phyloP scores from a whole-genome alignment of 768 basidiomycete species.

The Termitomyces sp. region DNA sequence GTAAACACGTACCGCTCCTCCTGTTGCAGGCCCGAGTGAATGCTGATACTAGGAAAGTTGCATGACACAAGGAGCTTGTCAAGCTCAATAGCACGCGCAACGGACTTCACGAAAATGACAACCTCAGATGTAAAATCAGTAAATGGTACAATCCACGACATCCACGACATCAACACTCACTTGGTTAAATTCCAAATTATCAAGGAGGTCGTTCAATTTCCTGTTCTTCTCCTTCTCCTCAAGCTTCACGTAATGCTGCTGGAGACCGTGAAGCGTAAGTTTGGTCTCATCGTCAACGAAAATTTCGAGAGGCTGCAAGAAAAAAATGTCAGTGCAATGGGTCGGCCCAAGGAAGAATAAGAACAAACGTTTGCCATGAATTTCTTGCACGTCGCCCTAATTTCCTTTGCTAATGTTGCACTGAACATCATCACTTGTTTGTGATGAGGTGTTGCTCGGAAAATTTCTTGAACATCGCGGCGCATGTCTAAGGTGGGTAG shows the following conservation, averaged over 20 bases:
- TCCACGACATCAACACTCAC: constrained; percentile 31
- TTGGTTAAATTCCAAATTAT: constrained; percentile 97
- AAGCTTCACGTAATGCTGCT: constrained; percentile 97
- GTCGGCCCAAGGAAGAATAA: background rate
- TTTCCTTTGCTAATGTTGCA: constrained; percentile 95
- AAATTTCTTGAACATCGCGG: constrained; percentile 99
- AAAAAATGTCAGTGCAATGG: background rate
- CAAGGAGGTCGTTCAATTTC: constrained; percentile 93
- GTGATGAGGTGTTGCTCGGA: constrained; percentile 97
- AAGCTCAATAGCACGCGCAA: constrained; percentile 91
- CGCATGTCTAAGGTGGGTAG: constrained; percentile 93
- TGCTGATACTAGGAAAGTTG: constrained; percentile 97
- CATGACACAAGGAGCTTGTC: constrained; percentile 95
- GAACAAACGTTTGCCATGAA: constrained; percentile 95
- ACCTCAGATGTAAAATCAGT: constrained; percentile 47
- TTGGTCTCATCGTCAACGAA: constrained; percentile 99
- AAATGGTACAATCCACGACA: background rate
- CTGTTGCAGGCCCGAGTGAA: constrained; percentile 91
- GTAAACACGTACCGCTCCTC: constrained; percentile 78
- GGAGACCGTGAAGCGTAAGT: constrained; percentile 93
- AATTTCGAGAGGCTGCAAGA: constrained; percentile 87
- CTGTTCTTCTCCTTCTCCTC: constrained; percentile 95
- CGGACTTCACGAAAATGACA: constrained; percentile 99
- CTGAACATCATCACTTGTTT: constrained; percentile 99
- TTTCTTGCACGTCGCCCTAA: constrained; percentile 96